Evolutionary conservation across 2,329 filamentous ascomycete species (phyloP), one percentile per base, ranked within the genome.

Genomic region (Myriangium duriaei): DNA sequence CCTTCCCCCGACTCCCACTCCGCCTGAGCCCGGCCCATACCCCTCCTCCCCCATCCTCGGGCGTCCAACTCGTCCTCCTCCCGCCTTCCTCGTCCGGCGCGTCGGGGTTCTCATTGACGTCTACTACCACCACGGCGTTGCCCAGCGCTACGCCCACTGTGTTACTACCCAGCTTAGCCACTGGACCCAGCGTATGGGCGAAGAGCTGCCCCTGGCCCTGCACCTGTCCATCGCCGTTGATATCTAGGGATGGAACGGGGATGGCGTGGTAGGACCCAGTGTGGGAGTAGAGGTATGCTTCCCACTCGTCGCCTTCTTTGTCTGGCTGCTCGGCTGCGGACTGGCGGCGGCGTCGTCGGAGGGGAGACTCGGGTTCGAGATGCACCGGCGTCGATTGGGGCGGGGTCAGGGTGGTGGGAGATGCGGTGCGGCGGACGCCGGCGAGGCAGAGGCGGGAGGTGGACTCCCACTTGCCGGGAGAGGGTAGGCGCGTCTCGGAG

Each of bases 391-490:
- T n/a, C 31, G 39, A 38, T n/a, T n/a, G n/a, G n/a, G n/a, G n/a
- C n/a, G n/a, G n/a, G 11, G 48, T 37, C 10, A 54, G 56, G 43
- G 43, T 47, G 15, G 50, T 47, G 47, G 32, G 42, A 26, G 50
- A 48, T 13, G 53, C 29, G 44, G 47, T 35, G 48, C 48, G 44
- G 18, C 79, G 65, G 10, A 84, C 63, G 0, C 81, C 80, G 1
- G 82, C 61, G 7, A 82, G 61, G 39, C 71, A 72, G 0, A 76
- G 73, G 19, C 68, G 69, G 0, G 67, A 63, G 5, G 81, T 62
- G 1, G 72, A 62, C 43, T 77, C 72, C 79, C 79, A 85, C 0
- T 61, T 54, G 0, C 80, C 80, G 0, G 77, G 76, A 26, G 77
- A 69, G n/a, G 65, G 56, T 5, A 84, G 64, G 6, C 61, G 65